A percentile compares a stretch with the other conserved stretches of the same genome.
These are phyloP conservation scores for Quercus dentata DNA, from an alignment of 306 rosid species.

Conservation along the genomic window DNA sequence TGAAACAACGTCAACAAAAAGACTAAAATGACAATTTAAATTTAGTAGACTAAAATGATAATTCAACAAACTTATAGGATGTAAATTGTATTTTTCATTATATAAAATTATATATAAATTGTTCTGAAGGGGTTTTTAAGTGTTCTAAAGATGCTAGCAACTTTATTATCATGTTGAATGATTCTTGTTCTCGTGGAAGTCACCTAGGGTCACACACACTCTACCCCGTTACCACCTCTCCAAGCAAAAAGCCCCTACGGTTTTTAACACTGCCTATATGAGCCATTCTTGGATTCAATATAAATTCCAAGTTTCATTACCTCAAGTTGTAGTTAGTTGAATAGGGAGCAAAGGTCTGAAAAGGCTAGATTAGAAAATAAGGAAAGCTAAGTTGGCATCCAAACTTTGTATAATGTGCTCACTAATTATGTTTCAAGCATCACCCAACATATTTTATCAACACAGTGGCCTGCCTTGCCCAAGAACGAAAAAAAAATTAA, in stretches of 20 bases:
- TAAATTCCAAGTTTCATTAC: neutral
- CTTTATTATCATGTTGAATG: neutral
- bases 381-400: conserved; percentile 2
- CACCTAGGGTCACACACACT: neutral
- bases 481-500: conserved; percentile 1
- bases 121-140: too few species aligned
- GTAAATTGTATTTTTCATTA: too few species aligned
- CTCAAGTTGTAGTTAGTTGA: neutral
- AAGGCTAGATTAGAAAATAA: neutral
- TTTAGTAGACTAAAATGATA: too few species aligned
- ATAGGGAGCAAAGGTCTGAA: neutral
- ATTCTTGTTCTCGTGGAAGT: neutral
- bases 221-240: neutral
- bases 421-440: neutral
- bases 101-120: too few species aligned
- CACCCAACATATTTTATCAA: conserved; percentile 12
- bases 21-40: too few species aligned
- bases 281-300: neutral
- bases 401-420: conserved; percentile 5
- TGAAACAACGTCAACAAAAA: too few species aligned
- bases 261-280: too few species aligned
- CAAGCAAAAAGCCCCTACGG: neutral
- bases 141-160: neutral
- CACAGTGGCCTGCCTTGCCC: neutral
- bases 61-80: too few species aligned